Conservation (phyloP, 495 filamentous ascomycete genomes). For the Trichodelitschia bisporula region DNA sequence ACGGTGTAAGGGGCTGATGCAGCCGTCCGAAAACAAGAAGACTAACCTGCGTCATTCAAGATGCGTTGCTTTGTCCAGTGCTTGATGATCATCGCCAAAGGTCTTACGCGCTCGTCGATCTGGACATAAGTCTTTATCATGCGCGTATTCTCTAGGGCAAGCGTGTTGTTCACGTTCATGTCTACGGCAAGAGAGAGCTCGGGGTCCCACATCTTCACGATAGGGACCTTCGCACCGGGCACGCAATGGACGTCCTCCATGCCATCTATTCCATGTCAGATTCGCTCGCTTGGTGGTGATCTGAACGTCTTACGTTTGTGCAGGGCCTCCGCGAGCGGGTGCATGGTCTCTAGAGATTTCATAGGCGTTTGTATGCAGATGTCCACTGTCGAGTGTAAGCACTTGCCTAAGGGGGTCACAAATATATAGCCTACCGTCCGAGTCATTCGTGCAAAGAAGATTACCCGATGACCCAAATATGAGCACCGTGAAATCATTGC, state of each 20-base stretch:
- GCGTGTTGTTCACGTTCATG: constrained; percentile 95
- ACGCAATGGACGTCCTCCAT: constrained; percentile 93
- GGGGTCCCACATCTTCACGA: constrained; percentile 97
- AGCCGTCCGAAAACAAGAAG: constrained; percentile 1
- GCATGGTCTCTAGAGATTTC: constrained; percentile 66
- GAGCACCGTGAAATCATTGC: constrained; percentile 67
- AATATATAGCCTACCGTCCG: constrained; percentile 45
- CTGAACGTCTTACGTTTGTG: constrained; percentile 41
- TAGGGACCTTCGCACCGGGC: constrained; percentile 82
- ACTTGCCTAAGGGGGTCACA: constrained; percentile 9
- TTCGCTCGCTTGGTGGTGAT: constrained; percentile 2
- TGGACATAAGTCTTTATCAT: constrained; percentile 97
- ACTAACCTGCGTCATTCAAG: constrained; percentile 83
- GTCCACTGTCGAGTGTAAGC: constrained; percentile 37
- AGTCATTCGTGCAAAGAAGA: constrained; percentile 81
- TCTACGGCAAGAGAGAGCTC: constrained; percentile 79
- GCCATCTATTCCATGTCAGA: constrained; percentile 36
- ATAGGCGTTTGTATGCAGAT: constrained; percentile 86
- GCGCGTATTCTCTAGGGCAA: constrained; percentile 84
- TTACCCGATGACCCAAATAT: constrained; percentile 96
- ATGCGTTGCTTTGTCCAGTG: constrained; percentile 86
- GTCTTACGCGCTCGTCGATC: constrained; percentile 74
- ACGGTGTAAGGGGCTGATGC: too few species aligned
- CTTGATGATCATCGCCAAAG: constrained; percentile 86
- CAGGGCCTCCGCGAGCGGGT: constrained; percentile 62